Evolutionary conservation across 225 moss, liverwort and hornwort species (phyloP).

Genomic region (Bryum argenteum): DNA sequence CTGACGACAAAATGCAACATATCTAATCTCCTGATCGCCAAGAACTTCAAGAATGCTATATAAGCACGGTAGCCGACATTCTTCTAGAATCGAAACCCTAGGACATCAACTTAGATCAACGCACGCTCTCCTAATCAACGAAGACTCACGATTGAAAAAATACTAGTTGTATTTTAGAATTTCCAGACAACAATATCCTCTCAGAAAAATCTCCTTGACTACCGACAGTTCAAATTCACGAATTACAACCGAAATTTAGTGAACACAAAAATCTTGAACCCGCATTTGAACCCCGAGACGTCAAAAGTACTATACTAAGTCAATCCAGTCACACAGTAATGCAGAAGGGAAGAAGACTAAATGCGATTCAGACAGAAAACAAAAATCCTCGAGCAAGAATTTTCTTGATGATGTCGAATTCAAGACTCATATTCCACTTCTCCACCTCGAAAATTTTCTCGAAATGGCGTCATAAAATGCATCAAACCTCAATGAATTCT

Average conservation of each 20-base stretch:
- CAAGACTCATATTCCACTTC: neutral
- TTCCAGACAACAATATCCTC: neutral
- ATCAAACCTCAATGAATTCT: neutral
- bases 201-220: neutral
- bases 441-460: no score
- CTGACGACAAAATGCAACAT: neutral
- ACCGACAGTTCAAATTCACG: neutral
- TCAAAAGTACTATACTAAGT: neutral
- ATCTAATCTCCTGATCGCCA: neutral
- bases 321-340: neutral
- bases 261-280: neutral
- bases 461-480: no score
- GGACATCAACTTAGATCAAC: neutral
- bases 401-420: neutral
- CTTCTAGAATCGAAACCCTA: slow-evolving; percentile 8
- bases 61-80: neutral
- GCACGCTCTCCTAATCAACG: neutral
- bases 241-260: neutral
- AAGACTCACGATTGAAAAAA: neutral
- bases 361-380: neutral
- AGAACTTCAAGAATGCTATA: neutral
- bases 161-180: neutral
- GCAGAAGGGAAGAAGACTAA: neutral
- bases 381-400: neutral
- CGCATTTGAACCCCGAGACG: slow-evolving; percentile 32